Conservation (phyloP, 371 early-diverging fungal genomes). For the Amoeboaphelidium protococcarum region DNA sequence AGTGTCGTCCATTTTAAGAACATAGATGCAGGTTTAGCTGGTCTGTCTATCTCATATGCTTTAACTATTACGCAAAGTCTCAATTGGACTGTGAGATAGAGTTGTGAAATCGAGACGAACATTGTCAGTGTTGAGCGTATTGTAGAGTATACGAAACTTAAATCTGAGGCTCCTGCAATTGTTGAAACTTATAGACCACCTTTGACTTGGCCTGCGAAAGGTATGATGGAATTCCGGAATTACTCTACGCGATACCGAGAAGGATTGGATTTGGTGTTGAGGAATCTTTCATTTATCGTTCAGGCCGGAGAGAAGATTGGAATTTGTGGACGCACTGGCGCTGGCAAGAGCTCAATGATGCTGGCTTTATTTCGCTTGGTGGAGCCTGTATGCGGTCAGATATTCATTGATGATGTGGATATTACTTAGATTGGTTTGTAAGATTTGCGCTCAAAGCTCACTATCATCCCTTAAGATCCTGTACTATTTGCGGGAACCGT, state of each 20-base stretch:
- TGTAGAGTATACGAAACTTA: slow-evolving; percentile 37
- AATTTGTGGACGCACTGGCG: slow-evolving; percentile 72
- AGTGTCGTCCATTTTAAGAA: slow-evolving; percentile 12
- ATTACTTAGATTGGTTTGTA: slow-evolving; percentile 42
- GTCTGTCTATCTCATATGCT: slow-evolving; percentile 65
- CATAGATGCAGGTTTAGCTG: slow-evolving; percentile 44
- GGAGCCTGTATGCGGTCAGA: slow-evolving; percentile 48
- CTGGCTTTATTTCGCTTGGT: slow-evolving; percentile 68
- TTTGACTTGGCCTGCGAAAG: slow-evolving; percentile 22
- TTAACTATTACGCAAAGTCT: slow-evolving; percentile 30
- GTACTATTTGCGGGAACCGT: slow-evolving; percentile 1
- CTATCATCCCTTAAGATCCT: slow-evolving; percentile 25
- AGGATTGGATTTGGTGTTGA: slow-evolving; percentile 29
- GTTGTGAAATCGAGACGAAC: slow-evolving; percentile 49
- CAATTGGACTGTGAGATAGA: slow-evolving; percentile 40
- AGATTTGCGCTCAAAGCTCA: slow-evolving; percentile 29
- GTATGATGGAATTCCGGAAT: slow-evolving; percentile 33
- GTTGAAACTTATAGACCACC: slow-evolving; percentile 2
- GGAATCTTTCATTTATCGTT: slow-evolving; percentile 20
- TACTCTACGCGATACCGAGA: slow-evolving; percentile 32
- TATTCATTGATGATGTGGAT: slow-evolving; percentile 53
- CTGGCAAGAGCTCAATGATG: slow-evolving; percentile 68
- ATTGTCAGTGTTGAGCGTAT: slow-evolving; percentile 63
- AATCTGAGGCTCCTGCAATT: slow-evolving; percentile 40
- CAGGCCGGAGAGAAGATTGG: slow-evolving; percentile 52